phyloP scores from a whole-genome alignment of 2,329 filamentous ascomycete genomes.

The Pseudogymnoascus sp. region DNA sequence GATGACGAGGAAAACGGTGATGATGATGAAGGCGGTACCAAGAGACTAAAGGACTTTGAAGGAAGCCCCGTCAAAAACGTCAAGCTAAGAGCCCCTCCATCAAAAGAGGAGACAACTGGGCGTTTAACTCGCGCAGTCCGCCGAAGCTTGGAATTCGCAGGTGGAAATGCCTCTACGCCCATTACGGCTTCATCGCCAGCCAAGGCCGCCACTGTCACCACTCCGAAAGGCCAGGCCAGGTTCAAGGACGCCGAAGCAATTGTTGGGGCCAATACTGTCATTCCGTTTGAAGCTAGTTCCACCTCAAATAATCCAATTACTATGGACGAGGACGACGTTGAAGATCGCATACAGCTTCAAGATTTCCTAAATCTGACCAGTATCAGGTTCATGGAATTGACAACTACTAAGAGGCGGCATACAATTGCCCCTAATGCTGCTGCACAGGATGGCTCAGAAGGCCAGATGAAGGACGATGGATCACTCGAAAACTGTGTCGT shows the following conservation, averaged over 20 bases:
- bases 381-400: slow-evolving; percentile 97
- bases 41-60: slow-evolving; percentile 63
- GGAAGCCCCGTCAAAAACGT: slow-evolving; percentile 71
- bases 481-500: slow-evolving; percentile 72
- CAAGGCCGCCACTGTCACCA: slow-evolving; percentile 38
- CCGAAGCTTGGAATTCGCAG: slow-evolving; percentile 37
- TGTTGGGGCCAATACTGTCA: slow-evolving; percentile 31
- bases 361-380: slow-evolving; percentile 93
- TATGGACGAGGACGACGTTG: slow-evolving; percentile 27
- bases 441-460: slow-evolving; percentile 27
- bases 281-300: slow-evolving; percentile 33
- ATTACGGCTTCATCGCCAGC: slow-evolving; percentile 40
- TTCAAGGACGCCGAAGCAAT: slow-evolving; percentile 45
- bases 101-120: slow-evolving; percentile 58
- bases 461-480: slow-evolving; percentile 41
- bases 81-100: slow-evolving; percentile 58
- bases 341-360: slow-evolving; percentile 69
- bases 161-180: slow-evolving; percentile 31
- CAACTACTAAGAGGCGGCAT: slow-evolving; percentile 86
- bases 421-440: slow-evolving; percentile 56
- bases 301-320: slow-evolving; percentile 39
- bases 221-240: slow-evolving; percentile 46
- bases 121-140: slow-evolving; percentile 43
- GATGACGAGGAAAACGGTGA: slow-evolving; percentile 50
- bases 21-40: slow-evolving; percentile 52